Base-by-base conservation (phyloP, 306 rosid species). In the Cucumis hystrix region DNA sequence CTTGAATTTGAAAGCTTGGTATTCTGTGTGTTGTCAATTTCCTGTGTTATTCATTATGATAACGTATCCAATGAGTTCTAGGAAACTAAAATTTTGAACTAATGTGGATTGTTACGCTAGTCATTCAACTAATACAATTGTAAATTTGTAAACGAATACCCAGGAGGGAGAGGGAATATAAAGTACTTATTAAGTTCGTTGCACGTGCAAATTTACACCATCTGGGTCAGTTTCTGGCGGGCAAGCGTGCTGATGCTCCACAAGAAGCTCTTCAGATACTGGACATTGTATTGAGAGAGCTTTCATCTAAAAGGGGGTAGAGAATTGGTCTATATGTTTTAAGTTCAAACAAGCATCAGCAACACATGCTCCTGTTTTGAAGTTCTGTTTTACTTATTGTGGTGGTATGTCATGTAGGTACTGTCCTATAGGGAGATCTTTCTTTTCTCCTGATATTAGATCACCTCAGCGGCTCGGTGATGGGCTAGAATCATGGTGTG, bases 401-500 rank as follows among this genome's bases (percentile, higher is more conserved):
- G 47, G 55, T 63, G 80, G 10, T 70, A 54, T 77, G 83, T 85
- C 73, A 56, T 84, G 21, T 76, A 95, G 99, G 90, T 92, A 84
- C 81, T 92, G 93, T 51, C 96, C 97, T 11, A 70, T 95, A 0
- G 99, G 99, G 76, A 95, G 99, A 80, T 95, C 99, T 76, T 95
- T 95, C 88, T 92, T 84, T 82, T 95, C 99, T 76, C 97, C 97
- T 8, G 78, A 91, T 82, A 88, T 95, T 41, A 87, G 92, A 83
- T 80, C 86, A 13, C 97, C 96, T 10, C 97, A 91, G 69, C 85
- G 93, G 45, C 99, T 95, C 8, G 99, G 99, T 43, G 97, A 95
- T 77, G 97, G 99, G 45, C 85, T 95, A 89, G 97, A 95, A 54
- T 92, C 97, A 0, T 95, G 99, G 99, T 88, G 97, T 79, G 99